Conservation (phyloP, 2,329 filamentous ascomycete species). For the Ophiostoma australiae region DNA sequence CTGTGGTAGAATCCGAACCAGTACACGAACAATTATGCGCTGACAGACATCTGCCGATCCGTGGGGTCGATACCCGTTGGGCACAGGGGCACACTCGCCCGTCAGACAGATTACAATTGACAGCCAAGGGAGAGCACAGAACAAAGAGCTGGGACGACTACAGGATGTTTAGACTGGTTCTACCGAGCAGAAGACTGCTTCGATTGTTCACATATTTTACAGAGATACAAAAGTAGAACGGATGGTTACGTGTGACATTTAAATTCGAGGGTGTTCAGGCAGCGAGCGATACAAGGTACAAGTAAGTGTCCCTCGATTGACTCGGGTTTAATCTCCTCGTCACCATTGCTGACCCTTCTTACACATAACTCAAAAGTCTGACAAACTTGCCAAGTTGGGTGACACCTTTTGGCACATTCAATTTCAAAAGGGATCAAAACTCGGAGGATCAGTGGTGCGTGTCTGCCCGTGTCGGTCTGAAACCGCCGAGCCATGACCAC, state of each 20-base stretch:
- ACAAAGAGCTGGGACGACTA: neutral
- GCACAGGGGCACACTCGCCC: neutral
- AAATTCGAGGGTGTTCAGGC: neutral
- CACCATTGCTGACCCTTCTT: neutral
- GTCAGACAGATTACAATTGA: neutral
- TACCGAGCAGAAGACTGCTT: too few species aligned
- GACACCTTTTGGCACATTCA: neutral
- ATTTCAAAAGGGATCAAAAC: neutral
- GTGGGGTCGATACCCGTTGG: neutral
- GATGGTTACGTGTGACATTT: neutral
- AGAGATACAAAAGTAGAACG: neutral
- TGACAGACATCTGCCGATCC: conserved; percentile 3
- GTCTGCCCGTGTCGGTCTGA: neutral
- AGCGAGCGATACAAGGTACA: neutral
- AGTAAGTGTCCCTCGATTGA: neutral
- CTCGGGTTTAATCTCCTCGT: neutral
- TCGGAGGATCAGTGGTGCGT: neutral
- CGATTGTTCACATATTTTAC: too few species aligned
- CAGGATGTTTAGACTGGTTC: neutral
- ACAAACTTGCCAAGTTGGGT: neutral
- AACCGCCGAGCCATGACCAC: neutral
- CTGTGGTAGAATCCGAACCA: neutral
- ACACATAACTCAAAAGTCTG: neutral
- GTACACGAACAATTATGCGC: neutral
- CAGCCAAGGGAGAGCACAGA: neutral